Evolutionary conservation across 2,329 filamentous ascomycete genomes (phyloP), one percentile per base, ranked within the genome.

Genomic region (Alternaria rosae): DNA sequence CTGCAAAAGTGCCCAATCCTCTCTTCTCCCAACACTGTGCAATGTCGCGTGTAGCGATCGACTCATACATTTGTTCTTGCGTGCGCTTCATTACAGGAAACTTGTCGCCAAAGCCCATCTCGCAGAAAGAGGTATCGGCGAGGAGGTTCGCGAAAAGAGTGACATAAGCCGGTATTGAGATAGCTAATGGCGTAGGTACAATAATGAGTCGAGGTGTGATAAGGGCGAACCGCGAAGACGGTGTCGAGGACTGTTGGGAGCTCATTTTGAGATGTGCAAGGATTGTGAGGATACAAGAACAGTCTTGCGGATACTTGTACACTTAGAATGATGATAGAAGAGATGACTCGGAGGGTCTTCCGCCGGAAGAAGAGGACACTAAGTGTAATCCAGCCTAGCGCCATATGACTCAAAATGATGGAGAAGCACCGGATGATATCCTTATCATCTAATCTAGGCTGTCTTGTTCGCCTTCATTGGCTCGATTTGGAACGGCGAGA

Each of bases 1-100:
- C 59, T 23, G 62, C 68, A 17, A 67, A 64, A 26, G 67, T 65
- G 4, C 68, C 68, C 41, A 69, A 7, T 42, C 59, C 61, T 20
- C 60, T 51, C 13, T 10, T 54, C 30, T 61, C 51, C 68, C 66
- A 69, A 23, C 56, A 67, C 12, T 59, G 48, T 8, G 53, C 52
- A 10, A 69, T 53, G 17, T 70, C 68, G 54, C 64, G 59, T 45
- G 61, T 62, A 17, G 57, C 2, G 28, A 70, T 68, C 15, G 53
- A 21, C 0, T 63, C 26, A 8, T 47, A 44, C 6, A 67, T 70
- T 4, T 65, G 56, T 25, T 67, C 57, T 17, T 63, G 32, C 12
- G 45, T 67, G 59, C 12, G 23, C 17, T 41, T 26, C 9, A 13
- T 9, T 17, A n/a, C 28, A 10, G 57, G 42, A 5, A 47, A 59